Evolutionary conservation across 2,329 filamentous ascomycete genomes (phyloP).

Genomic region (Trichoderma sp.): DNA sequence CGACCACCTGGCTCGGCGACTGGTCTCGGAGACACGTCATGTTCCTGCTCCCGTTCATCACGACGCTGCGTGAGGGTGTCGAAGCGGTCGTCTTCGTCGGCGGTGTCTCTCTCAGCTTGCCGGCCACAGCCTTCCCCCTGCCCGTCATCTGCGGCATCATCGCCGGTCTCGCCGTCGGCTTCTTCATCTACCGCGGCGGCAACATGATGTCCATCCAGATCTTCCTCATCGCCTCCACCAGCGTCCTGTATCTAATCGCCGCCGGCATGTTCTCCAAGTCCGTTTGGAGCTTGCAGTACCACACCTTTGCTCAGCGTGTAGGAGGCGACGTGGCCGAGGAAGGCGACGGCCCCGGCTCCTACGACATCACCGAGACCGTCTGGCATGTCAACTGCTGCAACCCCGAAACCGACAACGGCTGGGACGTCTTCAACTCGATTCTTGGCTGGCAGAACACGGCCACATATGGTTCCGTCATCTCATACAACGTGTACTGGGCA

Average conservation of each 20-base stretch:
- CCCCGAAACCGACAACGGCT: conserved; percentile 64
- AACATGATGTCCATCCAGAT: conserved; percentile 53
- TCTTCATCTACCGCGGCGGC: conserved; percentile 62
- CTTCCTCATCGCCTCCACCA: conserved; percentile 77
- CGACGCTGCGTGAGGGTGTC: conserved; percentile 73
- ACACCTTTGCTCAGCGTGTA: conserved; percentile 56
- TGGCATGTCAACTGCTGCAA: conserved; percentile 81
- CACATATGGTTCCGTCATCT: conserved; percentile 82
- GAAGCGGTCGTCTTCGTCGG: conserved; percentile 80
- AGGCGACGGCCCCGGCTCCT: conserved; percentile 68
- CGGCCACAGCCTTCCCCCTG: conserved; percentile 69
- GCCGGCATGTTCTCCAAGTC: conserved; percentile 77
- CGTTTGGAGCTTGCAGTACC: conserved; percentile 70
- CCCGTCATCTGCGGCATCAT: conserved; percentile 67
- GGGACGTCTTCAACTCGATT: conserved; percentile 73
- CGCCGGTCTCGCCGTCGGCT: conserved; percentile 65
- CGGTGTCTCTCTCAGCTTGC: conserved; percentile 69
- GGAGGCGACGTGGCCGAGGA: conserved; percentile 56
- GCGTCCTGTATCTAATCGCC: conserved; percentile 78
- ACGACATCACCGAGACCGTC: conserved; percentile 73
- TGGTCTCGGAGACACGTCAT: conserved; percentile 74
- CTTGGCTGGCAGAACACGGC: conserved; percentile 84
- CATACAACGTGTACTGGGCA: conserved; percentile 88
- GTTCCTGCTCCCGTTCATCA: conserved; percentile 78
- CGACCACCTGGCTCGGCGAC: conserved; percentile 42